These are phyloP conservation scores for Candida quercuum DNA, from an alignment of 805 yeast species.

Conservation along the genomic window DNA sequence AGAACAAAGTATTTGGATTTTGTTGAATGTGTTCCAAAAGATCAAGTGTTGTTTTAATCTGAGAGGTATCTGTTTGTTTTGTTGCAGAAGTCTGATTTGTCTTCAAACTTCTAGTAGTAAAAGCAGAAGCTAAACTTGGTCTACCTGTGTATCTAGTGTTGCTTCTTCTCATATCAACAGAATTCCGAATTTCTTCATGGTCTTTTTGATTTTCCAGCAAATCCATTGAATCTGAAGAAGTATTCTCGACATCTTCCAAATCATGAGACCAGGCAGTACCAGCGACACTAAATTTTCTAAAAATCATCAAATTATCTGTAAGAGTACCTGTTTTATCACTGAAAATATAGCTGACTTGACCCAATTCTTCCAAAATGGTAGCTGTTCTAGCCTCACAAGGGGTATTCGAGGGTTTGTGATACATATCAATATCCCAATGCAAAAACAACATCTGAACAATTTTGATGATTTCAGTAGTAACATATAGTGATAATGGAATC, in stretches of 20 bases:
- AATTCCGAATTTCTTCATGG: slow-evolving; percentile 18
- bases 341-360: slow-evolving; percentile 92
- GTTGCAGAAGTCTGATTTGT: not conserved
- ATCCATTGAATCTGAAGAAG: slow-evolving; percentile 13
- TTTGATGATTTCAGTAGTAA: slow-evolving; percentile 93
- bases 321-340: slow-evolving; percentile 97
- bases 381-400: slow-evolving; percentile 96
- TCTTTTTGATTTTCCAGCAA: not conserved
- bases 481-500: slow-evolving; percentile 91
- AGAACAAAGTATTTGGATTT: slow-evolving; percentile 63
- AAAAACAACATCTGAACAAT: slow-evolving; percentile 76
- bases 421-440: slow-evolving; percentile 94
- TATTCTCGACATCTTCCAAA: slow-evolving; percentile 31
- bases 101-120: slow-evolving; percentile 10
- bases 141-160: slow-evolving; percentile 42
- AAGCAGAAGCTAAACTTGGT: slow-evolving; percentile 51
- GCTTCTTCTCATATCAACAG: slow-evolving; percentile 36
- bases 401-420: slow-evolving; percentile 74
- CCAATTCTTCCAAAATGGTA: slow-evolving; percentile 90
- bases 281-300: slow-evolving; percentile 79
- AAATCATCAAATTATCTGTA: slow-evolving; percentile 91
- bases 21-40: slow-evolving; percentile 64
- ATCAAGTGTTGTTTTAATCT: slow-evolving; percentile 52
- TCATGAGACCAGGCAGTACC: slow-evolving; percentile 92
- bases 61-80: not conserved